Evolutionary conservation across 1,139 yeast species (phyloP).

Genomic region (Protomyces arabidopsidicola): DNA sequence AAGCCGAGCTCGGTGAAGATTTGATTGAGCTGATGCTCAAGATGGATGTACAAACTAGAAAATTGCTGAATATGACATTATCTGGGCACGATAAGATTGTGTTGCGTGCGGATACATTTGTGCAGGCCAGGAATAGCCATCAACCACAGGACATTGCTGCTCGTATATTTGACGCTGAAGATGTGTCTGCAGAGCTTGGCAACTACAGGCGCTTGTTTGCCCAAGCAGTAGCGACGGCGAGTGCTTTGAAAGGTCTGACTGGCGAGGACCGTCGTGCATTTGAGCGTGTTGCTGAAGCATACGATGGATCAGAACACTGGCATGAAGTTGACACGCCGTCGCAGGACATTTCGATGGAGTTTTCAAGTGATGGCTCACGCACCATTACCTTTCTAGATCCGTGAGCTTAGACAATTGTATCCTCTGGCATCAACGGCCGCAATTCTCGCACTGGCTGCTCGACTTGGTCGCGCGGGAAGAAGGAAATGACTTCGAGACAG

Average conservation of each 20-base stretch:
- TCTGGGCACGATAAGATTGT: slow-evolving; percentile 4
- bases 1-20: background rate
- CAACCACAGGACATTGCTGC: slow-evolving; percentile 1
- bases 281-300: background rate
- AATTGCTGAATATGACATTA: background rate
- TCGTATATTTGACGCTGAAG: slow-evolving; percentile 4
- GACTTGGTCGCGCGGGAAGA: slow-evolving; percentile 20
- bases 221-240: slow-evolving; percentile 9
- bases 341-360: too few relatives aligned
- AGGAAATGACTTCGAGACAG: slow-evolving; percentile 21
- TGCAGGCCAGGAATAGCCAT: slow-evolving; percentile 9
- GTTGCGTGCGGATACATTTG: slow-evolving; percentile 17
- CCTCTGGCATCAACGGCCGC: background rate
- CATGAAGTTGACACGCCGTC: too few relatives aligned
- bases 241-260: slow-evolving; percentile 4
- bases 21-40: slow-evolving; percentile 7
- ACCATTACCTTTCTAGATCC: background rate
- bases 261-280: slow-evolving; percentile 18
- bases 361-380: background rate
- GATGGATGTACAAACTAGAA: slow-evolving; percentile 12
- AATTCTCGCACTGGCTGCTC: background rate
- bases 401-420: too few relatives aligned
- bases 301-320: too few relatives aligned
- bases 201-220: slow-evolving; percentile 10
- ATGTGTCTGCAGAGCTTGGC: slow-evolving; percentile 5